A percentile compares a stretch with the other conserved stretches of the same genome.
Conservation (phyloP, 129 eudicot species). For the Daucus carota region DH1_v3.0 NC_030381.2:23055001-23055500, state of each 20-base stretch:
- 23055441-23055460: conserved; percentile 68
- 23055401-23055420: too few species aligned
- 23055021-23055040: too few species aligned
- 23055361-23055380: conserved; percentile 65
- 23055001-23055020: too few species aligned
- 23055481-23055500: conserved; percentile 67
- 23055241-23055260: conserved; percentile 60
- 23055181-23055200: too few species aligned
- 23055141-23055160: too few species aligned
- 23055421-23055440: conserved; percentile 75
- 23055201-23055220: conserved; percentile 72
- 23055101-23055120: too few species aligned
- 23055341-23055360: conserved; percentile 79
- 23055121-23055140: too few species aligned
- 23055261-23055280: conserved; percentile 84
- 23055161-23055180: too few species aligned
- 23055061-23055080: too few species aligned
- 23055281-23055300: conserved; percentile 75
- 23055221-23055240: conserved; percentile 65
- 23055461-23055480: conserved; percentile 75
- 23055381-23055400: conserved; percentile 66
- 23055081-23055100: too few species aligned
- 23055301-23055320: conserved; percentile 68
- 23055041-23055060: too few species aligned
- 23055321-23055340: conserved; percentile 78